Evolutionary conservation across 2,329 filamentous ascomycete genomes (phyloP), one percentile per base, ranked within the genome.

Genomic region (Paraconiothyrium sp.): DNA sequence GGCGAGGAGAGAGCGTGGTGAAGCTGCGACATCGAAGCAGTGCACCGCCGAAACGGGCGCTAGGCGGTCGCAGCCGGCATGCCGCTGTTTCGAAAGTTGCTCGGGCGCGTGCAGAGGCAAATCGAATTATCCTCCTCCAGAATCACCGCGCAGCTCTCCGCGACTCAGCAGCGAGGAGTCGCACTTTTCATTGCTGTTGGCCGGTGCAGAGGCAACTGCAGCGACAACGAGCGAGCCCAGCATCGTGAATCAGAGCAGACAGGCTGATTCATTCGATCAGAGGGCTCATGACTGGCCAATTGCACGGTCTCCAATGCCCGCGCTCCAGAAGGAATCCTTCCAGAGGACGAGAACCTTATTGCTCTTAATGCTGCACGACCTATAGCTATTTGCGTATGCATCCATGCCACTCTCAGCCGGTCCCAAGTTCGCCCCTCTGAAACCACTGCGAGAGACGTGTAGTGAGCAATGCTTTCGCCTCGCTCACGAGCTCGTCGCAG

Each of bases 41-140:
- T 11, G 39, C 56, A 14, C 48, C 39, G 32, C 54, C 32, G 16
- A 57, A 58, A 51, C 48, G 56, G 56, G 56, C 56, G 56, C 56
- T 58, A 58, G 56, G 39, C 48, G 56, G 39, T 55, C 52, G 52
- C 52, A 39, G 47, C 37, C 37, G 47, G 39, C 39, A 44, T 37
- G 56, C 39, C 30, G 48, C 47, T 57, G 55, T 57, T 57, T 57
- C 55, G 55, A 49, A 41, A 41, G 34, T 41, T 30, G 30, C 11
- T 22, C 32, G 47, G 46, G 55, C 55, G 55, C 44, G 44, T 57
- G 44, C 55, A 57, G 46, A 8, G 5, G 46, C 43, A 41, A 48
- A 30, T 27, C 20, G 47, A 20, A 39, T 44, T 11, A n/a, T 24
- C 13, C 16, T 20, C 24, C 24, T 43, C 11, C 22, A 22, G 22